A percentile compares a stretch with the other conserved stretches of the same genome.
phyloP scores from a whole-genome alignment of 495 filamentous ascomycete species.

The Neurospora africana region DNA sequence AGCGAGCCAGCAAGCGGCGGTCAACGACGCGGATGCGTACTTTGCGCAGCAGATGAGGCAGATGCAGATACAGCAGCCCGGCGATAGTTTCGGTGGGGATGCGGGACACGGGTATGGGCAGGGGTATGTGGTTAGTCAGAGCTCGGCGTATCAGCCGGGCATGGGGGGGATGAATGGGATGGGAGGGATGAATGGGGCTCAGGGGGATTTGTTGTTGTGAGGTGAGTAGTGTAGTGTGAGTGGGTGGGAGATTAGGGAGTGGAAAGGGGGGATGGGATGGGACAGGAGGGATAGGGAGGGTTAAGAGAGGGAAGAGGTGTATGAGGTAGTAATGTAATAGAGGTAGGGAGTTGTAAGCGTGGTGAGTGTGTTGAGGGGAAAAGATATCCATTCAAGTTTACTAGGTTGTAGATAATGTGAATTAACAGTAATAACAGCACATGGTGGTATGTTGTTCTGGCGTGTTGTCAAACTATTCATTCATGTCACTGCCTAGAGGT shows the following conservation, averaged over 20 bases:
- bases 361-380: neutral
- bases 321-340: neutral
- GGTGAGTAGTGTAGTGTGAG: neutral
- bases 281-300: neutral
- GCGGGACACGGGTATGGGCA: slow-evolving; percentile 22
- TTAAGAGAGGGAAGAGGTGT: neutral
- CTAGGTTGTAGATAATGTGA: neutral
- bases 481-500: too few relatives aligned
- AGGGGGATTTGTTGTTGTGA: slow-evolving; percentile 48
- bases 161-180: slow-evolving; percentile 33
- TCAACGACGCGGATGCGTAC: slow-evolving; percentile 75
- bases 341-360: neutral
- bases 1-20: slow-evolving; percentile 30
- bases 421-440: neutral
- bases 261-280: too few relatives aligned
- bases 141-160: slow-evolving; percentile 43
- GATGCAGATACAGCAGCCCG: slow-evolving; percentile 46
- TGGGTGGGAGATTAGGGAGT: neutral
- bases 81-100: slow-evolving; percentile 39
- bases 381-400: neutral
- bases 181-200: neutral
- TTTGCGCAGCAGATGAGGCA: slow-evolving; percentile 70
- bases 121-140: slow-evolving; percentile 59
- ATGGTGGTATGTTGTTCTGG: neutral
- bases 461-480: neutral